Evolutionary conservation across 768 basidiomycete species (phyloP).

Genomic region (Peribolospora kevripleyi): DNA sequence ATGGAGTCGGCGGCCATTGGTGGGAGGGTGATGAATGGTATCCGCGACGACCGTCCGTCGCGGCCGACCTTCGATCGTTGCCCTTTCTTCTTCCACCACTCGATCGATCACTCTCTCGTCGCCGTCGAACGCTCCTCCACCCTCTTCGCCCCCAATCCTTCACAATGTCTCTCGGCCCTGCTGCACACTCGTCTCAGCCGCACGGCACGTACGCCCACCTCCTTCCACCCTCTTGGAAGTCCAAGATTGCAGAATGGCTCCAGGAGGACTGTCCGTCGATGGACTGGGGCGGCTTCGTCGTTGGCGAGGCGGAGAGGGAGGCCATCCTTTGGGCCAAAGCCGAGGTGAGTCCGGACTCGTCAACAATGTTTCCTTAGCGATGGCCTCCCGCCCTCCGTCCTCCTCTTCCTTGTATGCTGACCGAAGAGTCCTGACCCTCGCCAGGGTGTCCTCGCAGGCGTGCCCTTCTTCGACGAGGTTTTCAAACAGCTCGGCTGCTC

Average conservation of each 20-base stretch:
- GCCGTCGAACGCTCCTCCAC: neutral
- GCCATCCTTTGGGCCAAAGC: constrained; percentile 84
- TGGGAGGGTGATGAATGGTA: neutral
- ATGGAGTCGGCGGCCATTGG: too few species aligned
- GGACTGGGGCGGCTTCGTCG: constrained; percentile 88
- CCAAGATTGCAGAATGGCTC: constrained; percentile 56
- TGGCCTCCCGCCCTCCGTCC: neutral
- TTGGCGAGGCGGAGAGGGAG: constrained; percentile 64
- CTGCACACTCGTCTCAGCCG: neutral
- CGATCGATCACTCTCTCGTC: neutral
- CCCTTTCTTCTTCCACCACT: neutral
- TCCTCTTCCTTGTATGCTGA: neutral
- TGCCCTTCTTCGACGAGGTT: constrained; percentile 83
- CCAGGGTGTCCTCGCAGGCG: constrained; percentile 58
- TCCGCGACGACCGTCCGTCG: neutral
- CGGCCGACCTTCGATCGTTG: constrained; percentile 4
- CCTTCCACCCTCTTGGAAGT: constrained; percentile 82
- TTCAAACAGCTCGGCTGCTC: constrained; percentile 69
- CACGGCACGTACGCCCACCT: constrained; percentile 28
- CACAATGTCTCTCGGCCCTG: neutral
- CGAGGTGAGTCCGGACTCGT: constrained; percentile 27
- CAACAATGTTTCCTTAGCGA: neutral
- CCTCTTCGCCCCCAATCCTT: neutral
- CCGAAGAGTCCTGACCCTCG: neutral
- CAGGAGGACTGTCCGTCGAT: constrained; percentile 80